These are phyloP conservation scores for Clarireedia hainanense DNA, from an alignment of 2,329 filamentous ascomycete genomes.

Conservation along the genomic window DNA sequence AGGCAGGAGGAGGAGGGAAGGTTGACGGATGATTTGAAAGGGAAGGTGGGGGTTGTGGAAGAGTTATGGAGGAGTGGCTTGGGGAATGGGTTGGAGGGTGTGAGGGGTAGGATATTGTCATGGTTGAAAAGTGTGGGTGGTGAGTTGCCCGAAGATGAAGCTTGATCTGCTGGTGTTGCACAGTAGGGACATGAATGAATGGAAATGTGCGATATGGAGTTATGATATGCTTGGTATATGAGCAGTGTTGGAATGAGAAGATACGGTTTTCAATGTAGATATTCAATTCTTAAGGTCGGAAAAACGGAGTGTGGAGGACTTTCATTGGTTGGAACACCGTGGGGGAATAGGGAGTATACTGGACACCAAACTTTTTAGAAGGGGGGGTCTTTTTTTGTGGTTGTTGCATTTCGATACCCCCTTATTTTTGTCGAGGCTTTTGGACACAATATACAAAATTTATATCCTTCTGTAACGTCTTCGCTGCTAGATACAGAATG, in stretches of 20 bases:
- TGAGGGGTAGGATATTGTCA: slow-evolving; percentile 58
- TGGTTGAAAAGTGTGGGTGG: slow-evolving; percentile 60
- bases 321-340: background rate
- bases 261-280: background rate
- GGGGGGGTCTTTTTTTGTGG: background rate
- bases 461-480: too few relatives aligned
- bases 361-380: background rate
- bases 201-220: background rate
- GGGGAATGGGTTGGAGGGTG: slow-evolving; percentile 64
- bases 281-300: background rate
- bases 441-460: too few relatives aligned
- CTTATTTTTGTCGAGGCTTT: background rate
- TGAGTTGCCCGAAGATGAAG: slow-evolving; percentile 64
- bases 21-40: slow-evolving; percentile 81
- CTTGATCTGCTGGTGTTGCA: background rate
- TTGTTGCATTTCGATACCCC: background rate
- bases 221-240: background rate
- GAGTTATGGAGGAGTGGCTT: slow-evolving; percentile 84
- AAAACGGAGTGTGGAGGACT: background rate
- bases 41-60: slow-evolving; percentile 85
- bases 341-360: background rate
- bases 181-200: too few relatives aligned
- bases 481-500: too few relatives aligned
- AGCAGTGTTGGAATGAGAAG: background rate
- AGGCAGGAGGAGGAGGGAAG: slow-evolving; percentile 58